phyloP scores from a whole-genome alignment of 2,329 filamentous ascomycete genomes.

The Paecilomyces formosus region DNA sequence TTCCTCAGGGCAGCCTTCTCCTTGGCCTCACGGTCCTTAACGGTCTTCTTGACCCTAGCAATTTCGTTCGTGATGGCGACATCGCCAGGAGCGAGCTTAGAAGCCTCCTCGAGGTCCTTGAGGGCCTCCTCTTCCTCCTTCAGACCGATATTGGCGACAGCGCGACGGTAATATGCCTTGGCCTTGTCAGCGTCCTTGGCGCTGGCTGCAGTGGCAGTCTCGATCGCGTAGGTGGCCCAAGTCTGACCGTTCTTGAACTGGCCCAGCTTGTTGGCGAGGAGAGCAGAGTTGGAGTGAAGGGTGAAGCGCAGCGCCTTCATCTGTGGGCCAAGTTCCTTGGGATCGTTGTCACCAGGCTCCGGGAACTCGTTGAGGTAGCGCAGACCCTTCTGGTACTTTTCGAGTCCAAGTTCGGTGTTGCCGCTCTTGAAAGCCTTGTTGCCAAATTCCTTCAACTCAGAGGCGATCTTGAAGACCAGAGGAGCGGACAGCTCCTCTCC shows the following conservation, averaged over 20 bases:
- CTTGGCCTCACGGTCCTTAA: constrained; percentile 67
- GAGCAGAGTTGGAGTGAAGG: constrained; percentile 80
- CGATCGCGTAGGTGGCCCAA: constrained; percentile 66
- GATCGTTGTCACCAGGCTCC: constrained; percentile 60
- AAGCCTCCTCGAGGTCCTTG: constrained; percentile 66
- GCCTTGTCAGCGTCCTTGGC: constrained; percentile 68
- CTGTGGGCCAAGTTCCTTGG: constrained; percentile 57
- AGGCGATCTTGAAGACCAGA: constrained; percentile 69
- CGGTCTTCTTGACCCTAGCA: constrained; percentile 66
- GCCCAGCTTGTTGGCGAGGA: constrained; percentile 75
- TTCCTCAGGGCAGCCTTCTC: constrained; percentile 91
- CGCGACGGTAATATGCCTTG: constrained; percentile 83
- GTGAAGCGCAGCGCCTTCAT: constrained; percentile 72
- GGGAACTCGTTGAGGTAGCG: constrained; percentile 84
- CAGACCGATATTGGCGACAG: constrained; percentile 62
- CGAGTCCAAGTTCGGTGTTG: constrained; percentile 62
- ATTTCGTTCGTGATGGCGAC: constrained; percentile 68
- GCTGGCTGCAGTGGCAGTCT: constrained; percentile 50
- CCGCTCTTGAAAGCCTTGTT: constrained; percentile 85
- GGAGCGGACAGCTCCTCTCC: constrained; percentile 57
- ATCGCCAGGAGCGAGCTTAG: constrained; percentile 67
- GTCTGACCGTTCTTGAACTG: constrained; percentile 63
- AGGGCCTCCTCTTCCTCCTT: constrained; percentile 82
- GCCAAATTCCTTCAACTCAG: constrained; percentile 82
- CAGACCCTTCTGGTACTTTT: constrained; percentile 91